Evolutionary conservation across 1,284 basidiomycete genomes (phyloP), one percentile per base, ranked within the genome.

Genomic region (Fomitopsis schrenkii): DNA sequence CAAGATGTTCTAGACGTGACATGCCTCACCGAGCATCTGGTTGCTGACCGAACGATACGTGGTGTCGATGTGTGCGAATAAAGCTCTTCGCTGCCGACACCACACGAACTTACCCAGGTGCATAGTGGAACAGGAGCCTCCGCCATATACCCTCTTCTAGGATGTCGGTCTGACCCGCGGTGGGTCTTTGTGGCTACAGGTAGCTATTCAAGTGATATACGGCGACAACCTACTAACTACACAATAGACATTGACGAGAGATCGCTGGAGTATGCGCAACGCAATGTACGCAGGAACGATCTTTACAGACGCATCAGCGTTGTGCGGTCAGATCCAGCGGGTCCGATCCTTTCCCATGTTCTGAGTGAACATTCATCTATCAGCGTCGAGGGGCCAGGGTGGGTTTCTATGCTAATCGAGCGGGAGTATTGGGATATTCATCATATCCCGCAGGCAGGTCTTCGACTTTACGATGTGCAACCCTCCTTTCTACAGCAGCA

Each of bases 41-140:
- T 26, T 33, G 5, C 36, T 3, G 3, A 19, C 4, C 42, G 40
- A 22, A 22, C 35, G 2, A 54, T 75, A 2, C 70, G 70, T 15
- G 87, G 83, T 2, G 70, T 86, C 12, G 87, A 88, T 63, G 77
- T 88, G 85, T 87, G 66, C 36, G 79, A 69, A 30, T 19, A 56
- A 38, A 46, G 6, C 3, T 15, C 4, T 61, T 30, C 14, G 17
- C 2, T 8, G 33, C 36, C 59, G 35, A 22, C 6, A 54, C n/a
- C 33, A 59, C 38, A 9, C 14, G 17, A 30, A 4, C 19, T 41
- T 28, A 36, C 38, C 50, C 57, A 65, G 63, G 41, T 58, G 42
- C n/a, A 19, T 30, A 96, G 95, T 46, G 96, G 96, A n/a, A 97
- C 94, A 8, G 96, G 96, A 0, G 88, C 95, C 8, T 91, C 93